Evolutionary conservation across 768 basidiomycete species (phyloP).

Genomic region (Podaxis rugospora): DNA sequence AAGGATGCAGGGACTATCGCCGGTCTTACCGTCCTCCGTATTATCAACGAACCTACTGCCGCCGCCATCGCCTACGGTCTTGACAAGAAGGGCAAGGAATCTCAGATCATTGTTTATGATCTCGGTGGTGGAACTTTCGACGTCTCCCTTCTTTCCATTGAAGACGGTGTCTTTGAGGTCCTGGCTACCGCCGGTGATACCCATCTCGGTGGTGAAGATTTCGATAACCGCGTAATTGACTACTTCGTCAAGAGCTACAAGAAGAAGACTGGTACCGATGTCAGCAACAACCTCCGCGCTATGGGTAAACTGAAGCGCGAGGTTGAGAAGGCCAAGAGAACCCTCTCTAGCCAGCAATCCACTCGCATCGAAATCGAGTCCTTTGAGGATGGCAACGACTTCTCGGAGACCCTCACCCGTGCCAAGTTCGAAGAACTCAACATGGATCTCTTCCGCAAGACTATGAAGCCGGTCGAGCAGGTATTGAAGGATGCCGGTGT

Average conservation of each 20-base stretch:
- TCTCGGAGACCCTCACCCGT: conserved; percentile 93
- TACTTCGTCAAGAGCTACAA: conserved; percentile 88
- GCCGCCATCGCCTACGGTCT: conserved; percentile 98
- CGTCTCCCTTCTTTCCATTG: conserved; percentile 93
- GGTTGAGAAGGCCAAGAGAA: conserved; percentile 94
- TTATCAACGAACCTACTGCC: conserved; percentile 97
- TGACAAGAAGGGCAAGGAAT: conserved; percentile 92
- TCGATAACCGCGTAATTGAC: conserved; percentile 91
- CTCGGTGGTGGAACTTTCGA: conserved; percentile 99
- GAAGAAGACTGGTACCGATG: conserved; percentile 87
- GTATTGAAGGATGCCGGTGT: conserved; percentile 97
- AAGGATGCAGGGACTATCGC: conserved; percentile 97
- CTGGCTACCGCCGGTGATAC: conserved; percentile 92
- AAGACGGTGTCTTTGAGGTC: conserved; percentile 90
- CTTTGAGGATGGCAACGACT: conserved; percentile 95
- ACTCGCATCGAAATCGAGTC: conserved; percentile 93
- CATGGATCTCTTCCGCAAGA: conserved; percentile 99
- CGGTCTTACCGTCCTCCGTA: conserved; percentile 91
- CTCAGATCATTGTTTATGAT: conserved; percentile 97
- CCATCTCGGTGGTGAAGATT: conserved; percentile 94
- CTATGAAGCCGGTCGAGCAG: conserved; percentile 99
- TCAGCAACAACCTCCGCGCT: conserved; percentile 72
- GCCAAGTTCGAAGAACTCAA: conserved; percentile 99
- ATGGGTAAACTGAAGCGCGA: conserved; percentile 91
- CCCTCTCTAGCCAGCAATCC: conserved; percentile 84